Conservation (phyloP, 1,284 basidiomycete species). For the Leccinum variabile region DNA sequence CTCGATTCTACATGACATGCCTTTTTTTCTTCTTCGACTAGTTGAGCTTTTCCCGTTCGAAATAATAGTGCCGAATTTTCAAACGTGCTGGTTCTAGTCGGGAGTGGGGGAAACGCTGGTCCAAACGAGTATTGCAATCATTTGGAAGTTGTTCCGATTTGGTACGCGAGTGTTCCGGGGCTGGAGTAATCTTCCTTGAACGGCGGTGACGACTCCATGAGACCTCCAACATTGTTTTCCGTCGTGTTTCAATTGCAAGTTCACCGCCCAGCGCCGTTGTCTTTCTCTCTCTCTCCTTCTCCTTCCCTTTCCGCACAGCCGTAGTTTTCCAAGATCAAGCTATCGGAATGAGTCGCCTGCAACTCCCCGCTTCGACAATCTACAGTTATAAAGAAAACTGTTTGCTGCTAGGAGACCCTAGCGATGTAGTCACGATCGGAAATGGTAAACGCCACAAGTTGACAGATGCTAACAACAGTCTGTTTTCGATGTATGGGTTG, state of each 20-base stretch:
- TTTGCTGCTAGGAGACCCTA: not conserved
- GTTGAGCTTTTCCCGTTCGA: not conserved
- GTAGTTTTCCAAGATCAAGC: not conserved
- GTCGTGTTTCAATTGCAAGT: not conserved
- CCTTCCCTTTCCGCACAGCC: not conserved
- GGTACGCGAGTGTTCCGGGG: not conserved
- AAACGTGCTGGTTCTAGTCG: not conserved
- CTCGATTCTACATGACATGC: slow-evolving; percentile 2
- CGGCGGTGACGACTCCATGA: not conserved
- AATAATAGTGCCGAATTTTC: not conserved
- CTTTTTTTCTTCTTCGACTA: not conserved
- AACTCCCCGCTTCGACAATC: not conserved
- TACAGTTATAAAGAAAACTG: not conserved
- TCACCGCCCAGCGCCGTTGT: not conserved
- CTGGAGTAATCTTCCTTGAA: not conserved
- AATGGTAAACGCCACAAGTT: slow-evolving; percentile 9
- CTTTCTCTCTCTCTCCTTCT: not conserved
- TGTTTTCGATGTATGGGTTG: not conserved
- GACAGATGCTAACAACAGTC: not conserved
- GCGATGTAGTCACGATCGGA: not conserved
- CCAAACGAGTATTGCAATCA: not conserved
- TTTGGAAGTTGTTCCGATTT: not conserved
- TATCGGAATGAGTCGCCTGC: not conserved
- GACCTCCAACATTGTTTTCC: not conserved
- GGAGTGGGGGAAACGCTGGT: not conserved